A percentile compares a stretch with the other conserved stretches of the same genome.
Evolutionary conservation across 1,139 yeast species (phyloP).

Genomic region (Tardiomyces digboiensis): DNA sequence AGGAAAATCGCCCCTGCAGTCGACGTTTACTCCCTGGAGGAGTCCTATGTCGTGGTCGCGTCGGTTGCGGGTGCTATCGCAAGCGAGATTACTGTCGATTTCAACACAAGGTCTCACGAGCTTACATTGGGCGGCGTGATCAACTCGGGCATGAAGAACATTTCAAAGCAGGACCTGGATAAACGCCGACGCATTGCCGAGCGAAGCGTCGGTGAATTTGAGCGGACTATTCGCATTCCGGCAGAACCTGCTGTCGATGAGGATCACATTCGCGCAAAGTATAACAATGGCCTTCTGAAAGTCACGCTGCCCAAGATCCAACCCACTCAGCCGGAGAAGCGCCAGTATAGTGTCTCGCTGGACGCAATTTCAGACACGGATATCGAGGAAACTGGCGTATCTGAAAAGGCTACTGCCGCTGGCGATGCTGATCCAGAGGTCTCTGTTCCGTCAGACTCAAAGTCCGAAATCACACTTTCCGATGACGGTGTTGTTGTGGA

Average conservation of each 20-base stretch:
- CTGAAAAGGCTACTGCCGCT: neutral
- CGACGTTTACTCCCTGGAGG: constrained; percentile 41
- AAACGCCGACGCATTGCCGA: constrained; percentile 11
- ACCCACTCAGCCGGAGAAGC: constrained; percentile 10
- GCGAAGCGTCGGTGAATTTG: constrained; percentile 30
- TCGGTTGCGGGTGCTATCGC: constrained; percentile 48
- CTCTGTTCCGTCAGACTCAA: neutral
- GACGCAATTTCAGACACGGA: constrained; percentile 8
- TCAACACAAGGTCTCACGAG: constrained; percentile 44
- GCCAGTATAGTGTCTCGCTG: constrained; percentile 8
- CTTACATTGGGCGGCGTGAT: constrained; percentile 37
- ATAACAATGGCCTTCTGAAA: constrained; percentile 41
- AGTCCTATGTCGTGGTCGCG: constrained; percentile 35
- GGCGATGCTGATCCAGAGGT: neutral
- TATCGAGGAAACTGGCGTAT: constrained; percentile 1
- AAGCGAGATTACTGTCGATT: constrained; percentile 42
- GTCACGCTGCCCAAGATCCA: constrained; percentile 38
- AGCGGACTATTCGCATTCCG: constrained; percentile 46
- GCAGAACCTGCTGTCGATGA: constrained; percentile 40
- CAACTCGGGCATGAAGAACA: constrained; percentile 5
- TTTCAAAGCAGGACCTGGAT: constrained; percentile 1
- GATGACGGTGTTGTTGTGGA: neutral
- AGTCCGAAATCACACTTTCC: neutral
- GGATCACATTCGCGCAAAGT: constrained; percentile 42
- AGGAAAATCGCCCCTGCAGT: constrained; percentile 46